phyloP scores from a whole-genome alignment of 345 rosid species.

The Xanthoceras sorbifolium region DNA sequence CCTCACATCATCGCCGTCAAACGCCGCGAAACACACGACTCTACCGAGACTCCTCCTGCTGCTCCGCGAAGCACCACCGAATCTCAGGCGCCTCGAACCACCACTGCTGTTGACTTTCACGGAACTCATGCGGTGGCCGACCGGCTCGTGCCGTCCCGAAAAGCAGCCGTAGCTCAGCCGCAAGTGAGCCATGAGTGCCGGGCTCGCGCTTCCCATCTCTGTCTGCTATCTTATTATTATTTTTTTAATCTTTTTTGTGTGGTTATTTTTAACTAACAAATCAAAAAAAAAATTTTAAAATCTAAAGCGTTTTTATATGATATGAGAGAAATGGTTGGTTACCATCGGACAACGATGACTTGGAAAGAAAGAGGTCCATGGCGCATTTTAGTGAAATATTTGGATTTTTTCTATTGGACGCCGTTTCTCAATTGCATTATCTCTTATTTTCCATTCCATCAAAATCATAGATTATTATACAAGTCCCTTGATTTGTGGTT shows the following conservation, averaged over 20 bases:
- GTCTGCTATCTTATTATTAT: not conserved
- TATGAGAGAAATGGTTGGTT: slow-evolving; percentile 36
- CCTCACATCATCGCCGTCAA: slow-evolving; percentile 45
- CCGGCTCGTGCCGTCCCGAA: not conserved
- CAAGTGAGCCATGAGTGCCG: slow-evolving; percentile 59
- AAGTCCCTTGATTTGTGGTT: no score
- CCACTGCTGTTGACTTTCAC: slow-evolving; percentile 25
- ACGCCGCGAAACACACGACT: slow-evolving; percentile 50
- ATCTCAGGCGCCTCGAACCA: slow-evolving; percentile 36
- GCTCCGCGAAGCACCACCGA: slow-evolving; percentile 28
- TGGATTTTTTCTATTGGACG: not conserved
- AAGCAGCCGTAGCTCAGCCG: slow-evolving; percentile 47
- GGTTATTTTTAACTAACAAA: not conserved
- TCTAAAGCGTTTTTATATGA: not conserved
- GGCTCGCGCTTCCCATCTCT: slow-evolving; percentile 65
- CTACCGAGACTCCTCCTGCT: slow-evolving; percentile 25
- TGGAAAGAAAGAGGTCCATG: no score
- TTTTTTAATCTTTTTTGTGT: not conserved
- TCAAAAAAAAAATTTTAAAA: not conserved
- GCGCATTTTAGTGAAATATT: not conserved
- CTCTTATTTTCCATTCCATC: no score
- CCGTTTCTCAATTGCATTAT: no score
- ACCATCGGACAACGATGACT: not conserved
- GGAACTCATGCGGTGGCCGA: slow-evolving; percentile 23
- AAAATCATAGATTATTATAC: no score